Evolutionary conservation across 495 filamentous ascomycete genomes (phyloP), one percentile per base, ranked within the genome.

Genomic region (Astrothelium subdiscretum): DNA sequence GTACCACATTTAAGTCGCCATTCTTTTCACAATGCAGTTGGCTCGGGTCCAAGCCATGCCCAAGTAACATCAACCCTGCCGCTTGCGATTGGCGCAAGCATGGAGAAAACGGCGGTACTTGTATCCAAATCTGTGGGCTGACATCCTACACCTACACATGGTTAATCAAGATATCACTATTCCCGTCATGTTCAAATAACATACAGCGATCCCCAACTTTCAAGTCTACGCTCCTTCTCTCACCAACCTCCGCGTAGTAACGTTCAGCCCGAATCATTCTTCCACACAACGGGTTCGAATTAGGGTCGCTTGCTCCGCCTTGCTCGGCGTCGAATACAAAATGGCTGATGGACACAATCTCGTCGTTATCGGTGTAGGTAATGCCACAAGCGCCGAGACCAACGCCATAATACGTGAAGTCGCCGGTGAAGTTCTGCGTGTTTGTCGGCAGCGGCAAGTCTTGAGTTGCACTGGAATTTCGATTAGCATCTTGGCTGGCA

Each of bases 191-290:
- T 5, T 26, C 24, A 24, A 8, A 2, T 11, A 29, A 54, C 48
- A 76, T 78, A 74, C 90, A 92, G 32, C 88, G 75, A 76, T 94
- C 90, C 15, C 90, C 87, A 0, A 95, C 84, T 43, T 71, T 84
- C 3, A 91, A 81, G 69, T 87, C 85, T 0, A 88, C 76, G 40
- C 78, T 83, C 13, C 68, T 67, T 32, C 72, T 66, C 22, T 68
- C 71, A 6, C 67, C 71, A 3, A 62, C 64, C 26, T 70, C 70
- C n/a, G 77, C 79, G 32, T 78, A 74, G 26, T 63, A 70, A 31
- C 84, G 71, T 48, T 71, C 74, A 5, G 87, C 75, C 57, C 85
- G 72, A 4, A 95, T 76, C 68, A 76, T 83, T 68, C 76, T 71
- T 2, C 86, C 87, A 64, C 90, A 94, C 0, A 92, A 69, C 12